Base-by-base conservation (phyloP, 768 basidiomycete species). In the Mycena rebaudengoi region DNA sequence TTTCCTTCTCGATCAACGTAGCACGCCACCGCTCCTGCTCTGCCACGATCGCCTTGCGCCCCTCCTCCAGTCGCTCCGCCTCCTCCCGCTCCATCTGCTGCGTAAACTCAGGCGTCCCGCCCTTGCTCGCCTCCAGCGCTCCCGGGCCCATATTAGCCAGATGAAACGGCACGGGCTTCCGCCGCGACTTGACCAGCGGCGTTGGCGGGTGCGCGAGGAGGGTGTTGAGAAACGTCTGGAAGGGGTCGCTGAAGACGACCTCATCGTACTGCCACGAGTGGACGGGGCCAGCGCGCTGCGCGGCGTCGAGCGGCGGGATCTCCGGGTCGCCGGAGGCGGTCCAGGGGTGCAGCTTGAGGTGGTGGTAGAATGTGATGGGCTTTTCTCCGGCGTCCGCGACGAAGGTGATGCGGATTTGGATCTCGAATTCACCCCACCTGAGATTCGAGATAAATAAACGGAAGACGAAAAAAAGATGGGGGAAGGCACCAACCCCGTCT, bases 241-340 rank as follows among this genome's bases (percentile, higher is more conserved):
- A 94, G 1, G 98, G 98, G 69, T 99, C 97, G 72, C 89, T 86
- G 79, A 99, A 99, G 52, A 99, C 94, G 66, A 99, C 86, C 78
- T 99, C 98, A 77, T 99, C 97, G 78, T 99, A 99, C 71, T 99
- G 97, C 96, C 97, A 99, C 0, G 95, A 92, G 74, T 98, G 92
- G 28, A 99, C 94, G 0, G 93, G 91, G 0, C 90, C 91, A 25
- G 83, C 71, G 70, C 88, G 88, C 71, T 86, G 81, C 2, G 91
- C 89, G 23, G 82, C 82, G 16, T 91, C 90, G 8, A 89, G 82
- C 5, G 90, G 83, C 1, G 90, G 89, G 3, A 90, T 86, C 55
- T 89, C 88, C 0, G 88, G 85, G 44, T 91, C 88, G 25, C 84
- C 85, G 3, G 83, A 74, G 21, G 82, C 76, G 3, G 88, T 83